These are phyloP conservation scores for Capsicum pubescens DNA, from an alignment of 257 asterid genomes.

Conservation along the genomic window DNA sequence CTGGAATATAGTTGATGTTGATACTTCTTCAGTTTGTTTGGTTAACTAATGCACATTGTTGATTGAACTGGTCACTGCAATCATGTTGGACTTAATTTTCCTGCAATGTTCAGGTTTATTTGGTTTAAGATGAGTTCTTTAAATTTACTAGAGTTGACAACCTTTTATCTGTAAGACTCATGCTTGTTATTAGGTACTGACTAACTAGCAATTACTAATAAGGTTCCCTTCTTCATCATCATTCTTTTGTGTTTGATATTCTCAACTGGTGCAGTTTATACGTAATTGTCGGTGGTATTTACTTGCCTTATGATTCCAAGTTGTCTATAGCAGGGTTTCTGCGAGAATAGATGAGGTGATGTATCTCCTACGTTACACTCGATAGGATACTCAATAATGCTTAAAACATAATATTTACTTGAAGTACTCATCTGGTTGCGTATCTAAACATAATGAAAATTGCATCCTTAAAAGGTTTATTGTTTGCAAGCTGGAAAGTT, in stretches of 20 bases:
- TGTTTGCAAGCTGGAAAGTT: no score
- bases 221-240: background rate
- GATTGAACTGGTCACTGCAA: background rate
- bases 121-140: background rate
- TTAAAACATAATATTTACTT: background rate
- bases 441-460: background rate
- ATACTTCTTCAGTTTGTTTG: no score
- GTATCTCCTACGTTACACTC: background rate
- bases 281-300: background rate
- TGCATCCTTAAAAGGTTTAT: background rate
- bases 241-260: slow-evolving; percentile 1
- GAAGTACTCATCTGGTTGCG: background rate
- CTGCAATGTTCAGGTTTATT: background rate
- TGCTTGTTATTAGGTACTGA: background rate
- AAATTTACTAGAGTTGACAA: background rate
- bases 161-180: background rate
- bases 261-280: background rate
- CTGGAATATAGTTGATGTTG: no score
- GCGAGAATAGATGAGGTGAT: background rate
- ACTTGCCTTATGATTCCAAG: background rate
- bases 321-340: background rate
- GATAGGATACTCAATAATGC: background rate
- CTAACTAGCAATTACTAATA: background rate
- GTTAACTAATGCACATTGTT: background rate
- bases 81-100: background rate